phyloP scores from a whole-genome alignment of 2,329 filamentous ascomycete genomes.

The Ceratocystiopsis sp. region DNA sequence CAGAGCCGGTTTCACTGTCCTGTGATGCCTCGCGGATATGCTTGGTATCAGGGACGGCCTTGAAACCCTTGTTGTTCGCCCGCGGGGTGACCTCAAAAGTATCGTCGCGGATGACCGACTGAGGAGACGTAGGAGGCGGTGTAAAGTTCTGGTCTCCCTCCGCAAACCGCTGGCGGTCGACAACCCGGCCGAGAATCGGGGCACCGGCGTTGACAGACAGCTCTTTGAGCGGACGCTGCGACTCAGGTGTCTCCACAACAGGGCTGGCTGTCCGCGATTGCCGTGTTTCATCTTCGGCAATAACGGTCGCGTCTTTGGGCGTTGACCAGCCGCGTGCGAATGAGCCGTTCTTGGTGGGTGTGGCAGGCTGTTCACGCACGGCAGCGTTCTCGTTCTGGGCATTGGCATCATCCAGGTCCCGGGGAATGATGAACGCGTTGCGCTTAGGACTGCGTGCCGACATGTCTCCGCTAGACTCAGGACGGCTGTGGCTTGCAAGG shows the following conservation, averaged over 20 bases:
- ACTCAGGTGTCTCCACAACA: constrained; percentile 32
- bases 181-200: neutral
- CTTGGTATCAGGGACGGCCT: constrained; percentile 19
- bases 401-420: constrained; percentile 17
- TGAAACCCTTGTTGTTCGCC: neutral
- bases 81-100: constrained; percentile 1
- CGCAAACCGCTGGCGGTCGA: neutral
- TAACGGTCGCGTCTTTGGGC: constrained; percentile 23
- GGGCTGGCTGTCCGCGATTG: constrained; percentile 29
- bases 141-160: constrained; percentile 1
- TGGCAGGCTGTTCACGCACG: constrained; percentile 15
- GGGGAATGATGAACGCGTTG: constrained; percentile 39
- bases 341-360: constrained; percentile 17
- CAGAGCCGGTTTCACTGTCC: constrained; percentile 30
- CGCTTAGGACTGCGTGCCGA: constrained; percentile 29
- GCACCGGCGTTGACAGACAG: constrained; percentile 40
- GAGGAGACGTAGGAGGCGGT: neutral
- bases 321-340: constrained; percentile 24
- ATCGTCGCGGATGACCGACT: neutral
- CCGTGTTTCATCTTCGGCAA: constrained; percentile 48
- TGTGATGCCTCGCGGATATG: constrained; percentile 25
- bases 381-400: neutral
- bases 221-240: constrained; percentile 41
- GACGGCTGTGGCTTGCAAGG: no score
- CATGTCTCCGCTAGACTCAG: no score